Conservation (phyloP, 805 yeast genomes). For the Suhomyces faveliae region DNA sequence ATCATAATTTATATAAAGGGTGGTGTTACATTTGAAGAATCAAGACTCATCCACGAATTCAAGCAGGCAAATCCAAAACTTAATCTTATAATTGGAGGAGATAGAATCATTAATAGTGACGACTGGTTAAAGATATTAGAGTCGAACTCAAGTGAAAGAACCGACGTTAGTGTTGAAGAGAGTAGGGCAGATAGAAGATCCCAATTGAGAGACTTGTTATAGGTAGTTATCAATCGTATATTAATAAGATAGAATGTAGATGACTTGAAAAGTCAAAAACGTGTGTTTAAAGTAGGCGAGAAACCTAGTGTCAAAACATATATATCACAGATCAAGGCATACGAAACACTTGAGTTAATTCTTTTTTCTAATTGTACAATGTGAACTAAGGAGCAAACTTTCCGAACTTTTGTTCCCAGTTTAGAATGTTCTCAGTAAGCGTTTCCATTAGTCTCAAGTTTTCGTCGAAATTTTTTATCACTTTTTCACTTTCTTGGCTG, state of each 20-base stretch:
- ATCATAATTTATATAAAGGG: constrained; percentile 76
- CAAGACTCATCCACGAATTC: constrained; percentile 74
- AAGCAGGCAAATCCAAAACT: constrained; percentile 55
- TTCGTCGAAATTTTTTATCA: constrained; percentile 50
- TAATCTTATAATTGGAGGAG: constrained; percentile 78
- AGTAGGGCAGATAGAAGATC: constrained; percentile 37
- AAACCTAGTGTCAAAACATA: neutral
- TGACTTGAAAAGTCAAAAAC: neutral
- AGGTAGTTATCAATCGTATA: constrained; percentile 2
- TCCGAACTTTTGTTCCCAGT: constrained; percentile 79
- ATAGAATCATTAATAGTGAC: constrained; percentile 33
- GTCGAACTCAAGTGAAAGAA: neutral
- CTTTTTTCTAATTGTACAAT: neutral
- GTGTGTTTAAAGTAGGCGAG: neutral
- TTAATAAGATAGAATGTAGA: neutral
- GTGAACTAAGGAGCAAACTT: constrained; percentile 39
- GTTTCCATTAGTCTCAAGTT: constrained; percentile 68
- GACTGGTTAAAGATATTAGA: constrained; percentile 33
- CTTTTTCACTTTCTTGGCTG: constrained; percentile 25
- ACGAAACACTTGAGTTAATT: neutral
- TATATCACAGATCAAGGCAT: neutral
- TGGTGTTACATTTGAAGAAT: constrained; percentile 91
- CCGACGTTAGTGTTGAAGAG: constrained; percentile 13
- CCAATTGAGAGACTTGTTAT: constrained; percentile 37
- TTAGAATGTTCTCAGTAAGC: constrained; percentile 64